phyloP scores from a whole-genome alignment of 306 rosid species.

The Sophora flavescens region DNA sequence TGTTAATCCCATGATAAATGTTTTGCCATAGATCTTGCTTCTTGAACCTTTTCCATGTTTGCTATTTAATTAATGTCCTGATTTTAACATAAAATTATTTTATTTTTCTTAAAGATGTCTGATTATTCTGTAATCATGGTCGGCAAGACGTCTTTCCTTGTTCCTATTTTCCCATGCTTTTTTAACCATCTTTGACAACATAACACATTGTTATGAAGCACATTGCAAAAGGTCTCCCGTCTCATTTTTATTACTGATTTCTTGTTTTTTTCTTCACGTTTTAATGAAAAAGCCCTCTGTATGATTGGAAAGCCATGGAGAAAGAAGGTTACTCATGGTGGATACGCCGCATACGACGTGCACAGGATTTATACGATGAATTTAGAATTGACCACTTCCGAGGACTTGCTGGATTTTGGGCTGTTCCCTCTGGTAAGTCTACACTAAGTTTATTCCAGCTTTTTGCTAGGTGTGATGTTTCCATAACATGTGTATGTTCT shows the following conservation, averaged over 20 bases:
- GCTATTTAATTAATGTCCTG: slow-evolving; percentile 29
- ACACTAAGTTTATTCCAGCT: slow-evolving; percentile 37
- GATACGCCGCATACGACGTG: slow-evolving; percentile 84
- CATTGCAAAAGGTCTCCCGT: slow-evolving; percentile 20
- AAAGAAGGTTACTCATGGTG: slow-evolving; percentile 96
- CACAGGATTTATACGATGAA: slow-evolving; percentile 81
- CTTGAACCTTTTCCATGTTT: slow-evolving; percentile 17
- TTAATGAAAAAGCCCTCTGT: slow-evolving; percentile 77
- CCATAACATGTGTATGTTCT: slow-evolving; percentile 51
- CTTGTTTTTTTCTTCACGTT: slow-evolving; percentile 33
- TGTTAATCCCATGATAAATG: slow-evolving; percentile 25
- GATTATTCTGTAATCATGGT: slow-evolving; percentile 31
- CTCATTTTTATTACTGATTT: slow-evolving; percentile 42
- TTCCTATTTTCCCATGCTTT: slow-evolving; percentile 19
- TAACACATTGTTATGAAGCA: slow-evolving; percentile 1
- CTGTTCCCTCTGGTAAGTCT: slow-evolving; percentile 89
- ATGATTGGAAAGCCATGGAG: slow-evolving; percentile 97
- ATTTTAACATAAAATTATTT: slow-evolving; percentile 32
- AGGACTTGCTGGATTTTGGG: slow-evolving; percentile 96
- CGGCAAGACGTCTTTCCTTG: not conserved
- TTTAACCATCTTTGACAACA: slow-evolving; percentile 17
- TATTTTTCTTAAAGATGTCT: slow-evolving; percentile 16
- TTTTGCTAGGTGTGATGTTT: slow-evolving; percentile 36
- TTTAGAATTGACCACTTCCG: slow-evolving; percentile 97
- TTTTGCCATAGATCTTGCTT: slow-evolving; percentile 18